phyloP scores from a whole-genome alignment of 2,329 filamentous ascomycete genomes.

The Lasiodiplodia sp. region DNA sequence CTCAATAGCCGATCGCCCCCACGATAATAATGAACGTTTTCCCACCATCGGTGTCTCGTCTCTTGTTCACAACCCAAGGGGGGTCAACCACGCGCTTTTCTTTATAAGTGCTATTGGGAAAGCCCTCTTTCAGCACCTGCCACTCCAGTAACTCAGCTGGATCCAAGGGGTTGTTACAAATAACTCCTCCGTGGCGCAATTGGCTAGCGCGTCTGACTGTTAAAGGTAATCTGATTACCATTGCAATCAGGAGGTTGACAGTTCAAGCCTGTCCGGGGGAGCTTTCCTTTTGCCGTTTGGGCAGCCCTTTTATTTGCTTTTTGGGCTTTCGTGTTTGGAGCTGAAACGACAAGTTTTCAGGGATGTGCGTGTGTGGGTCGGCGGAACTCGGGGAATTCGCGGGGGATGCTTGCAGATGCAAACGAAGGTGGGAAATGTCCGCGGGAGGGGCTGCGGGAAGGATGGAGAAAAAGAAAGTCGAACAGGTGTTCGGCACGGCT shows the following conservation, averaged over 20 bases:
- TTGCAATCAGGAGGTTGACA: slow-evolving; percentile 25
- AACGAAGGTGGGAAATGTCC: background rate
- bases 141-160: too few relatives aligned
- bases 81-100: too few relatives aligned
- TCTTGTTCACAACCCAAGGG: too few relatives aligned
- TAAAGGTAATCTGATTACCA: slow-evolving; percentile 39
- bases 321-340: too few relatives aligned
- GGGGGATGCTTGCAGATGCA: background rate
- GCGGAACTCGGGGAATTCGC: background rate
- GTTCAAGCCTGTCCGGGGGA: slow-evolving; percentile 29
- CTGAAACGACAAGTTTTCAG: background rate
- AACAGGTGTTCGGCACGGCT: too few relatives aligned
- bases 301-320: too few relatives aligned
- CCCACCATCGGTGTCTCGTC: too few relatives aligned
- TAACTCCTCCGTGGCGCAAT: slow-evolving; percentile 50
- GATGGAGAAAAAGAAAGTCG: too few relatives aligned
- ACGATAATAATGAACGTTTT: too few relatives aligned
- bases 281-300: background rate
- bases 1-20: too few relatives aligned
- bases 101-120: too few relatives aligned
- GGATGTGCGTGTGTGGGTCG: background rate
- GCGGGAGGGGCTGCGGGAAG: background rate
- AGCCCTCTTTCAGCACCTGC: too few relatives aligned
- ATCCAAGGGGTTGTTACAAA: background rate
- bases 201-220: slow-evolving; percentile 69